A percentile compares a stretch with the other conserved stretches of the same genome.
Evolutionary conservation across 352 stramenopile species (phyloP).

Genomic region (Aphanomyces stellatus): DNA sequence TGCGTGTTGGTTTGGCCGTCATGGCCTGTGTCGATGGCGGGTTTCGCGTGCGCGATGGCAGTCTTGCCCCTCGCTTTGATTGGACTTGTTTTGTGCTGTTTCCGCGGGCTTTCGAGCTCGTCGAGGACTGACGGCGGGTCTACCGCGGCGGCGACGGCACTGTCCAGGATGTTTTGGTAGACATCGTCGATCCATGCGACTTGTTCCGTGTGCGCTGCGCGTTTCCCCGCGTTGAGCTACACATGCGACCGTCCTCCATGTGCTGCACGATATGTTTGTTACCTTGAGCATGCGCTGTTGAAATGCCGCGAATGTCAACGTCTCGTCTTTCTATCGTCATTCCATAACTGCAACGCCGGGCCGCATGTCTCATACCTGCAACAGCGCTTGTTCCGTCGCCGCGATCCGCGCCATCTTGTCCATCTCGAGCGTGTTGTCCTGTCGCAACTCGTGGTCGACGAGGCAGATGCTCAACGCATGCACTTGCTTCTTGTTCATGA

Average conservation of each 20-base stretch:
- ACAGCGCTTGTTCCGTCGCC: no score
- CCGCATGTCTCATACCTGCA: no score
- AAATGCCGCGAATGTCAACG: not conserved
- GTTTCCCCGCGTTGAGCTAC: not conserved
- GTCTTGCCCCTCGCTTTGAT: no score
- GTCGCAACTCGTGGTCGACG: not conserved
- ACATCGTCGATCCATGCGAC: not conserved
- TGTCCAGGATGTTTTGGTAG: not conserved
- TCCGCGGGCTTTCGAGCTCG: not conserved
- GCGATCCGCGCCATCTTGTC: no score
- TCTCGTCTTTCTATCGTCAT: not conserved
- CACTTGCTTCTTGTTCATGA: not conserved
- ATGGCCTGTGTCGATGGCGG: not conserved
- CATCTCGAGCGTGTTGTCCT: not conserved
- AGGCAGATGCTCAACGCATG: not conserved
- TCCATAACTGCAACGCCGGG: no score
- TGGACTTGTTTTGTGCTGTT: not conserved
- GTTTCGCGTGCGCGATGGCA: not conserved
- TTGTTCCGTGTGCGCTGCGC: not conserved
- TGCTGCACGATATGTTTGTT: not conserved
- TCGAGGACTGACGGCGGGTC: not conserved
- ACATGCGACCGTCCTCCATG: not conserved
- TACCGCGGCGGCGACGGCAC: no score
- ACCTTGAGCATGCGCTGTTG: not conserved
- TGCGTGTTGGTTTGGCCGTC: not conserved